Conservation (phyloP, 179 eudicot species). For the Beta corolliflora region DNA sequence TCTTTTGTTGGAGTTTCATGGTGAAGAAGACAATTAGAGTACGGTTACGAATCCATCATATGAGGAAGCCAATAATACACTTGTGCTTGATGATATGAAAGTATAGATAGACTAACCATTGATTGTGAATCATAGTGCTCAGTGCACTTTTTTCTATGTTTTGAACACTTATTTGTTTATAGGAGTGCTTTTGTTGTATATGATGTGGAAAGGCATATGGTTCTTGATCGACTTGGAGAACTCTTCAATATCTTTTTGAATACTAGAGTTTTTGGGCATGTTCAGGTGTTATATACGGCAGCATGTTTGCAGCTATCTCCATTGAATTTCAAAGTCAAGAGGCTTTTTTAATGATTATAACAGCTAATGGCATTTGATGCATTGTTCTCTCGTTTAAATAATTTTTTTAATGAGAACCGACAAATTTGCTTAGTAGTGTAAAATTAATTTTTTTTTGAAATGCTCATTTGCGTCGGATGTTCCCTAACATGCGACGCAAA, state of each 20-base stretch:
- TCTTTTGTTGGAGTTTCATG: slow-evolving; percentile 29
- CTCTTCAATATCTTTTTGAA: neutral
- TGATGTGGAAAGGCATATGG: slow-evolving; percentile 20
- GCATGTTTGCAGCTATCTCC: too few species aligned
- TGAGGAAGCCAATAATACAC: slow-evolving; percentile 13
- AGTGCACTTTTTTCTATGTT: neutral
- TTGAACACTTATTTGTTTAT: neutral
- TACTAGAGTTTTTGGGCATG: too few species aligned
- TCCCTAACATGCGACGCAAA: too few species aligned
- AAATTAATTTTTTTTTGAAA: too few species aligned
- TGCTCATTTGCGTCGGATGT: too few species aligned
- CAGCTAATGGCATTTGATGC: too few species aligned
- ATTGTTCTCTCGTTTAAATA: too few species aligned
- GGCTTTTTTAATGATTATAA: too few species aligned
- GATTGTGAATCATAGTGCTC: neutral
- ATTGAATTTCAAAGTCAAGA: too few species aligned
- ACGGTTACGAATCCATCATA: slow-evolving; percentile 14
- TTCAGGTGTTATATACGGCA: too few species aligned
- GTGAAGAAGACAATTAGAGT: slow-evolving; percentile 28
- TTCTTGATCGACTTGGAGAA: slow-evolving; percentile 6
- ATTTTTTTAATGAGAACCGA: too few species aligned
- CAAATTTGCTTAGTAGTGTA: too few species aligned
- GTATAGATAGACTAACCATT: neutral
- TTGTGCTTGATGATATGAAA: slow-evolving; percentile 25
- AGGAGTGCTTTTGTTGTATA: neutral